phyloP scores from a whole-genome alignment of 306 rosid species.

The Prunus persica region DNA sequence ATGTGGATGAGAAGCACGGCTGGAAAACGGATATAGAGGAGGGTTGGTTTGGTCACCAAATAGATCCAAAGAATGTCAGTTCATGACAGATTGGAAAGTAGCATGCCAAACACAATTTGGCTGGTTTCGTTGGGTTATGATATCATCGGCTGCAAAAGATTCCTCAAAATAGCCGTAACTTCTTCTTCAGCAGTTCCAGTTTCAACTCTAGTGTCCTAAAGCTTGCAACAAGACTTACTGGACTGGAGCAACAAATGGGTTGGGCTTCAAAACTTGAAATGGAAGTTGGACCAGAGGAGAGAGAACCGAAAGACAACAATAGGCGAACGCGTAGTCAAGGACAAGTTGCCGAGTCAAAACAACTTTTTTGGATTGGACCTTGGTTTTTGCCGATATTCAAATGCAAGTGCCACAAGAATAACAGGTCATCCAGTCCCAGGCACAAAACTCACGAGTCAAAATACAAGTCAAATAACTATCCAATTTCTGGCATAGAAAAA shows the following conservation, averaged over 20 bases:
- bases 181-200: not conserved
- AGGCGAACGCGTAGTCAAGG: not conserved
- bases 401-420: not conserved
- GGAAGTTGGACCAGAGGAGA: not conserved
- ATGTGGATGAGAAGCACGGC: too few species aligned
- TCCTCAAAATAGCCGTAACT: not conserved
- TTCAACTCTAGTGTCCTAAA: not conserved
- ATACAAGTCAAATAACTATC: not conserved
- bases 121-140: not conserved
- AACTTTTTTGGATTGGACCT: not conserved
- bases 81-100: not conserved
- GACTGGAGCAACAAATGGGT: conserved; percentile 1
- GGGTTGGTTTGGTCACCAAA: not conserved
- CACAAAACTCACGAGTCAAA: conserved; percentile 13
- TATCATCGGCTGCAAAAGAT: not conserved
- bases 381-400: not conserved
- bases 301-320: not conserved
- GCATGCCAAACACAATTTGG: not conserved
- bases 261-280: not conserved
- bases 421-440: not conserved
- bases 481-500: not conserved
- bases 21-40: too few species aligned
- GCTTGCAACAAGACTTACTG: not conserved
- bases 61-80: not conserved
- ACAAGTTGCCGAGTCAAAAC: conserved; percentile 9